phyloP scores from a whole-genome alignment of 345 rosid genomes.

The Psidium friedrichsthalianum region DNA sequence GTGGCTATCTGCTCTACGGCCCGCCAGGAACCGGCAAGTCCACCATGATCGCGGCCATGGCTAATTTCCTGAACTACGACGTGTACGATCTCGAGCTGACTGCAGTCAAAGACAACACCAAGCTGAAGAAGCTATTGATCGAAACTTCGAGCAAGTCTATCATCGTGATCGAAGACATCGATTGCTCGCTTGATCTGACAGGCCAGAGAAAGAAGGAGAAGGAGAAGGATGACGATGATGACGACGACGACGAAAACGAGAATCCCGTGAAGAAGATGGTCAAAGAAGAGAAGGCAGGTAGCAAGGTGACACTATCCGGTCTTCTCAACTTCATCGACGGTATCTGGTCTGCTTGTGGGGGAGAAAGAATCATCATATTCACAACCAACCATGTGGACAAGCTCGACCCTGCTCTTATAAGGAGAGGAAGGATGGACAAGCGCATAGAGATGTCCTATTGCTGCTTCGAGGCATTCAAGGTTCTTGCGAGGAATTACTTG shows the following conservation, averaged over 20 bases:
- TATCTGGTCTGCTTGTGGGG: conserved; percentile 20
- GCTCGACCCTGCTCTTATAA: conserved; percentile 23
- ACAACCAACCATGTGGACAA: conserved; percentile 26
- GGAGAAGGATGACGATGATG: not conserved
- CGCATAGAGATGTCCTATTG: conserved; percentile 11
- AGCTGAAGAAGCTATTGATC: conserved; percentile 37
- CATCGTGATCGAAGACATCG: conserved; percentile 66
- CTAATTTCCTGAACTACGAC: conserved; percentile 54
- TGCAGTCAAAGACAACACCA: conserved; percentile 35
- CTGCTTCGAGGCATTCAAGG: conserved; percentile 4
- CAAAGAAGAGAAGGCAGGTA: not conserved
- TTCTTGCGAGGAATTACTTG: conserved; percentile 6
- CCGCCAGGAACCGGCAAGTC: conserved; percentile 82
- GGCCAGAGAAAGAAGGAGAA: conserved; percentile 18
- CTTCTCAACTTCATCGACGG: conserved; percentile 42
- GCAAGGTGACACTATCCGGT: conserved; percentile 20
- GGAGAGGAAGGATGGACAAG: conserved; percentile 40
- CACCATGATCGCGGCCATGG: conserved; percentile 62
- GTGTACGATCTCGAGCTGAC: conserved; percentile 74
- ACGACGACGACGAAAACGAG: not conserved
- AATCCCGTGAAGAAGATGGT: not conserved
- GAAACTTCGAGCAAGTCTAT: conserved; percentile 41
- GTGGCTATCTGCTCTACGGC: conserved; percentile 64
- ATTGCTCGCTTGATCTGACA: conserved; percentile 41
- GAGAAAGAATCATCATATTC: conserved; percentile 30